These are phyloP conservation scores for Larix sibirica DNA, from an alignment of 83 land plant genomes.

Conservation along the genomic window DNA sequence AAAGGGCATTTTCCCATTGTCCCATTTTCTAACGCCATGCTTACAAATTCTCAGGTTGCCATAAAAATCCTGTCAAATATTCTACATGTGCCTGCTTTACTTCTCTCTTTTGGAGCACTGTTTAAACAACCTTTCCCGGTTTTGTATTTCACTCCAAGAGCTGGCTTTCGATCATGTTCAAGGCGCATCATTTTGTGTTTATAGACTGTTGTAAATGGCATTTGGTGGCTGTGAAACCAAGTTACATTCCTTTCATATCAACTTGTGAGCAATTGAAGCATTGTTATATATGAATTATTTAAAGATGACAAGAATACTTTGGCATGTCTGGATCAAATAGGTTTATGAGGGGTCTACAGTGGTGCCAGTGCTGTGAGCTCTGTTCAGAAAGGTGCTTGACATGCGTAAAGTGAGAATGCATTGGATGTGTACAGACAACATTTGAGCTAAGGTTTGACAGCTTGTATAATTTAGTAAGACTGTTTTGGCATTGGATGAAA, in stretches of 20 bases:
- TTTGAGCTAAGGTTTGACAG: too few species aligned
- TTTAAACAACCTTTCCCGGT: too few species aligned
- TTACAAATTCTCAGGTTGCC: background rate
- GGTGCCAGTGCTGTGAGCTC: too few species aligned
- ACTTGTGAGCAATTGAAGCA: background rate
- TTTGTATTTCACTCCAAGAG: background rate
- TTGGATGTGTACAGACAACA: too few species aligned
- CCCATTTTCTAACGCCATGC: too few species aligned
- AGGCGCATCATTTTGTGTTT: background rate
- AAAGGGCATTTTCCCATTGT: background rate
- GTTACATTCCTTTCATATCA: background rate
- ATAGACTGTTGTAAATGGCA: background rate
- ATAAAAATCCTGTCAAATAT: background rate
- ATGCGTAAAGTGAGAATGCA: too few species aligned
- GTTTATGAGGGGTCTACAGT: too few species aligned
- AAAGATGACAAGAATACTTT: background rate
- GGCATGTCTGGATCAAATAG: background rate
- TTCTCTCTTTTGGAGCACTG: background rate
- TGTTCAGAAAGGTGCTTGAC: too few species aligned
- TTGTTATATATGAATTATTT: background rate
- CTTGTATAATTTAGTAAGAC: too few species aligned
- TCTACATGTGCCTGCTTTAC: background rate
- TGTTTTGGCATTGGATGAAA: background rate
- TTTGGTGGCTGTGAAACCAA: background rate
- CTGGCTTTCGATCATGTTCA: background rate